These are phyloP conservation scores for Diaporthe helianthi DNA, from an alignment of 2,329 filamentous ascomycete species.

Conservation along the genomic window DNA sequence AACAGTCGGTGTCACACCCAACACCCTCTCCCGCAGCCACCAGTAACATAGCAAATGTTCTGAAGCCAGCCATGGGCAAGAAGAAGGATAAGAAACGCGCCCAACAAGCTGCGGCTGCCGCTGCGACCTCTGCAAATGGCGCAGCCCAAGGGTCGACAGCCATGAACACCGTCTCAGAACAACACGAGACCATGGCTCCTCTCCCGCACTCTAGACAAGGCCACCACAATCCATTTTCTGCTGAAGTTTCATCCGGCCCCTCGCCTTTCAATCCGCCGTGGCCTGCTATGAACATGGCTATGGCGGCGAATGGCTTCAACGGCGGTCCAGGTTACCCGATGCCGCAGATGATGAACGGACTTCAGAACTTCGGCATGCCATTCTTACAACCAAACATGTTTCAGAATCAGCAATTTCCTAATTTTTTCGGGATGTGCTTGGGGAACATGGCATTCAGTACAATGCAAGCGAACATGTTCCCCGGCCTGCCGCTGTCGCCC, in stretches of 20 bases:
- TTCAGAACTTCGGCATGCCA: conserved; percentile 11
- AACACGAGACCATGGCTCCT: neutral
- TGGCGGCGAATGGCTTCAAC: neutral
- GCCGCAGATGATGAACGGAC: conserved; percentile 20
- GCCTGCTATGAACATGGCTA: neutral
- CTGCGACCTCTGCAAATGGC: neutral
- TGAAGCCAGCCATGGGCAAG: neutral
- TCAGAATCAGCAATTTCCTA: neutral
- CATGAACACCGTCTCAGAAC: neutral
- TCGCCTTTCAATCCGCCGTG: neutral
- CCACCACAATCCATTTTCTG: neutral
- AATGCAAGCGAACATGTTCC: conserved; percentile 10
- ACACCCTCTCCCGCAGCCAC: neutral
- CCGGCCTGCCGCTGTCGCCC: conserved; percentile 6
- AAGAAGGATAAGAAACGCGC: conserved; percentile 27
- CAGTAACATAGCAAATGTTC: neutral
- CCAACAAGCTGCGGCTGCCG: neutral
- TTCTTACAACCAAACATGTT: conserved; percentile 1
- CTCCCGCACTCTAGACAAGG: neutral
- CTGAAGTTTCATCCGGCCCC: neutral
- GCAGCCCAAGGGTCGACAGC: neutral
- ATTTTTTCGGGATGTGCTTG: neutral
- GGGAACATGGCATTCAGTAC: conserved; percentile 25
- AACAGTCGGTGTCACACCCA: neutral
- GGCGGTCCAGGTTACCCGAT: neutral